Conservation (phyloP, 768 basidiomycete genomes). For the Panellus pusillus region DNA sequence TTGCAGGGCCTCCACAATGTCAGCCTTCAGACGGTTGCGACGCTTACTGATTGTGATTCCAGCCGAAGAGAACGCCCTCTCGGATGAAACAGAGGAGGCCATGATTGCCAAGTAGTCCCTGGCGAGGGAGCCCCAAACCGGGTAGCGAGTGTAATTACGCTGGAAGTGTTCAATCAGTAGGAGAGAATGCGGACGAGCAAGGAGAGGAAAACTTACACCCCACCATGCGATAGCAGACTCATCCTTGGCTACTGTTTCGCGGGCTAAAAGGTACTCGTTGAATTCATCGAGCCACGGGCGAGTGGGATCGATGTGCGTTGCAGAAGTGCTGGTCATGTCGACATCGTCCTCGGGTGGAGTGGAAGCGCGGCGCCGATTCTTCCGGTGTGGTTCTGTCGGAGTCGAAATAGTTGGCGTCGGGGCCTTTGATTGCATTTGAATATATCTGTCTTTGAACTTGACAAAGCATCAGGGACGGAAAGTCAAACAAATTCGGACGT, state of each 20-base stretch:
- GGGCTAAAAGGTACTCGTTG: neutral
- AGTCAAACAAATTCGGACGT: neutral
- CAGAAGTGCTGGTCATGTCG: neutral
- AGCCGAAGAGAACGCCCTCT: conserved; percentile 39
- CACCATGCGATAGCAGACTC: conserved; percentile 9
- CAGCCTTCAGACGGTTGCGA: conserved; percentile 33
- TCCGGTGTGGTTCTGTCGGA: neutral
- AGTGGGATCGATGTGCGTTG: neutral
- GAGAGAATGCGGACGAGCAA: neutral
- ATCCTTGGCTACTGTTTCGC: neutral
- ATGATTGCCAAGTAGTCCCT: conserved; percentile 30
- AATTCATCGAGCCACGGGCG: conserved; percentile 5
- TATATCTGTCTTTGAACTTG: neutral
- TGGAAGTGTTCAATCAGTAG: neutral
- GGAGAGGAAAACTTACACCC: conserved; percentile 3
- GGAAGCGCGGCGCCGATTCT: neutral
- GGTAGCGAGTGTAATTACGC: conserved; percentile 11
- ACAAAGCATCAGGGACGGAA: neutral
- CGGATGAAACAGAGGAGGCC: conserved; percentile 32
- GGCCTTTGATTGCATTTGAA: neutral
- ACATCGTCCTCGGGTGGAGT: neutral
- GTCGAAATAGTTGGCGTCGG: neutral
- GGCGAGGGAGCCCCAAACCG: conserved; percentile 30
- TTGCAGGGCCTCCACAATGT: conserved; percentile 37
- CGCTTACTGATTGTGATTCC: conserved; percentile 40